A percentile compares a stretch with the other conserved stretches of the same genome.
phyloP scores from a whole-genome alignment of 805 yeast species.

The Schwanniomyces polymorphus region DNA sequence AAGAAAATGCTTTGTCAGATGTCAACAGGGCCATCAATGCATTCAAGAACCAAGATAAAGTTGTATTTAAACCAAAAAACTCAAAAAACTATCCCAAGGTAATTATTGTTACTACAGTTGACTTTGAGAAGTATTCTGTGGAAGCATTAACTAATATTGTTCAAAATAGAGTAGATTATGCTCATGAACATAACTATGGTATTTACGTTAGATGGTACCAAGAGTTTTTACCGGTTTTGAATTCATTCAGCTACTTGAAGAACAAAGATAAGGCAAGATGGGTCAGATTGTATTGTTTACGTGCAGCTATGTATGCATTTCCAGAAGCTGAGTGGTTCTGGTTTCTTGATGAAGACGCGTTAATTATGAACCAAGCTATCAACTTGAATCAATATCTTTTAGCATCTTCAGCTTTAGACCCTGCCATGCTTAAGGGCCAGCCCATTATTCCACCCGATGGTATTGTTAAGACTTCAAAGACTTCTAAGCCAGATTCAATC shows the following conservation, averaged over 20 bases:
- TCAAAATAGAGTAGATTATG: conserved; percentile 87
- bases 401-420: conserved; percentile 58
- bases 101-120: conserved; percentile 76
- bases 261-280: conserved; percentile 51
- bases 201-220: conserved; percentile 81
- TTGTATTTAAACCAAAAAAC: conserved; percentile 43
- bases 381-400: conserved; percentile 62
- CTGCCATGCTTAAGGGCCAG: conserved; percentile 64
- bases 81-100: conserved; percentile 55
- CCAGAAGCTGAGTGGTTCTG: conserved; percentile 91
- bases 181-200: conserved; percentile 78
- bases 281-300: conserved; percentile 61
- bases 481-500: conserved; percentile 53
- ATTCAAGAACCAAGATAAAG: conserved; percentile 67
- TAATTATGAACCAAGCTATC: conserved; percentile 70
- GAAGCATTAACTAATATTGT: conserved; percentile 66
- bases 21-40: conserved; percentile 49
- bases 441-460: conserved; percentile 74
- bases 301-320: conserved; percentile 92
- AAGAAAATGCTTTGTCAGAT: conserved; percentile 45
- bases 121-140: conserved; percentile 64
- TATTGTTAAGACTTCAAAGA: conserved; percentile 65
- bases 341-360: conserved; percentile 77
- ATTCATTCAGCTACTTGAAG: conserved; percentile 40
- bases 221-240: conserved; percentile 69